These are phyloP conservation scores for Ganoderma lingzhi DNA, from an alignment of 1,284 basidiomycete species.

Conservation along the genomic window DNA sequence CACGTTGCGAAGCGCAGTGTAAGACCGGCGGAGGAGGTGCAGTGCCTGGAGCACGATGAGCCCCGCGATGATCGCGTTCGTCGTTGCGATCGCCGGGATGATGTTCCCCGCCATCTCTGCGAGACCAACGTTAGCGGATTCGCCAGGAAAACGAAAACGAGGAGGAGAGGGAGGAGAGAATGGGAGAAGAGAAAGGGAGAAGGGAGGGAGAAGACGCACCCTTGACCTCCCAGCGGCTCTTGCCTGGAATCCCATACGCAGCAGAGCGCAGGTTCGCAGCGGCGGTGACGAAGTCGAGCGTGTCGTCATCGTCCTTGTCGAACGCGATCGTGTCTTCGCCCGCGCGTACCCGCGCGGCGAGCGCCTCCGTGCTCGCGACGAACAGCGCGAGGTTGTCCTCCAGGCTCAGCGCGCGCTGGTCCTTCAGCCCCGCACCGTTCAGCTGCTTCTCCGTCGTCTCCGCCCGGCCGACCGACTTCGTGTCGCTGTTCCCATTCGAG, in stretches of 20 bases:
- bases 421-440: conserved; percentile 65
- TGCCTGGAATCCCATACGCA: conserved; percentile 89
- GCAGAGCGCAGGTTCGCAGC: conserved; percentile 92
- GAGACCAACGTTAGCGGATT: too few species aligned
- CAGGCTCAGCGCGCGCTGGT: conserved; percentile 80
- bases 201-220: conserved; percentile 53
- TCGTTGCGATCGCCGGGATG: conserved; percentile 98
- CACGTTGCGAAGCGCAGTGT: conserved; percentile 69
- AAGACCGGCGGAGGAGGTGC: conserved; percentile 77
- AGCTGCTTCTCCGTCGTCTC: conserved; percentile 37
- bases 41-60: conserved; percentile 94
- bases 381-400: conserved; percentile 87
- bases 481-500: conserved; percentile 35
- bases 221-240: conserved; percentile 97
- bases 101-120: conserved; percentile 99
- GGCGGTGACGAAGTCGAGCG: conserved; percentile 96
- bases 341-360: conserved; percentile 77
- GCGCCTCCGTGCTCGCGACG: conserved; percentile 80
- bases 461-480: conserved; percentile 31
- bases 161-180: not conserved
- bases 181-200: not conserved
- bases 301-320: conserved; percentile 98
- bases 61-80: conserved; percentile 97
- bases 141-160: too few species aligned
- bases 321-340: conserved; percentile 87